A percentile compares a stretch with the other conserved stretches of the same genome.
These are phyloP conservation scores for Remersonia thermophila DNA, from an alignment of 2,329 filamentous ascomycete genomes.

Conservation along the genomic window DNA sequence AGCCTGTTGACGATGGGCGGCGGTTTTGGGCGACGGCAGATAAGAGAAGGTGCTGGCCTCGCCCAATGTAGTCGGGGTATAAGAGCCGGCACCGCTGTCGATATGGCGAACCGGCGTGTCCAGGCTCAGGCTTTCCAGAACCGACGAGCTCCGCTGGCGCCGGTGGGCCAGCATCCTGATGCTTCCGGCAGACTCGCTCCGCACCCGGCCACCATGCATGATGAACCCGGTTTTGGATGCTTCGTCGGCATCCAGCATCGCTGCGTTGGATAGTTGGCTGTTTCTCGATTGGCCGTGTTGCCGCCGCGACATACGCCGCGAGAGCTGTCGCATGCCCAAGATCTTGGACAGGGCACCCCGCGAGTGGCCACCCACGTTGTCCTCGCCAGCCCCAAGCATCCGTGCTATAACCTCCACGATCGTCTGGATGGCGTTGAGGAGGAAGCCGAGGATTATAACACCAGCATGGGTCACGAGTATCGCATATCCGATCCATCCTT, in stretches of 20 bases:
- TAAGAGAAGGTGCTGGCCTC: slow-evolving; percentile 63
- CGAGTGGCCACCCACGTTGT: slow-evolving; percentile 55
- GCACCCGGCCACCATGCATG: slow-evolving; percentile 39
- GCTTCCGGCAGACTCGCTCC: slow-evolving; percentile 51
- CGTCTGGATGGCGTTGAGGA: slow-evolving; percentile 83
- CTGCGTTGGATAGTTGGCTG: slow-evolving; percentile 71
- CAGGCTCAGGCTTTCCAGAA: slow-evolving; percentile 36
- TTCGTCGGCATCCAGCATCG: slow-evolving; percentile 62
- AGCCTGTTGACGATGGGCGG: slow-evolving; percentile 22
- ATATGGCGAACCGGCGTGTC: slow-evolving; percentile 32
- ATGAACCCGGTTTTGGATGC: slow-evolving; percentile 50
- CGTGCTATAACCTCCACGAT: slow-evolving; percentile 79
- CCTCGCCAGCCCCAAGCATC: slow-evolving; percentile 69
- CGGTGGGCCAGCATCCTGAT: slow-evolving; percentile 37
- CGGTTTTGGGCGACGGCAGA: slow-evolving; percentile 41
- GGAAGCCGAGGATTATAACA: slow-evolving; percentile 82
- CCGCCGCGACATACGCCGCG: slow-evolving; percentile 54
- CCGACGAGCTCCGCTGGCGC: slow-evolving; percentile 42
- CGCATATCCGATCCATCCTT: slow-evolving; percentile 90
- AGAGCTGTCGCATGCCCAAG: slow-evolving; percentile 82
- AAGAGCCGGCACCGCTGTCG: slow-evolving; percentile 49
- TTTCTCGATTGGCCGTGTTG: slow-evolving; percentile 52
- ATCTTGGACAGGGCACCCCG: slow-evolving; percentile 80
- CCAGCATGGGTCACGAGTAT: slow-evolving; percentile 77
- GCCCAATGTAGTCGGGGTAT: slow-evolving; percentile 61